Evolutionary conservation across 345 rosid species (phyloP), one percentile per base, ranked within the genome.

Genomic region (Populus ilicifolia): DNA sequence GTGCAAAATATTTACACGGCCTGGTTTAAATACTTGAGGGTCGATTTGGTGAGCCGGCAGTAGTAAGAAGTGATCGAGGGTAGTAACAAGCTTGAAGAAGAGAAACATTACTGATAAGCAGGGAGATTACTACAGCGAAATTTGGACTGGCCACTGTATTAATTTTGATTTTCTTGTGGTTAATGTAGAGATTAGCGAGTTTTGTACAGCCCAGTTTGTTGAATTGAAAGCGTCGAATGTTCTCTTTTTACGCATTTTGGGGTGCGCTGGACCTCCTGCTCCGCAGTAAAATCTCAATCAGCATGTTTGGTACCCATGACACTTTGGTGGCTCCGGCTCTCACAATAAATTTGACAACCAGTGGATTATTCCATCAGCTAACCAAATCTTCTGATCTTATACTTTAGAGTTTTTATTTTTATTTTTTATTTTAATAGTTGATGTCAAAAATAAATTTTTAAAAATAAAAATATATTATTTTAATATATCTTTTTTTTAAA

Each of bases 121-220:
- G 23, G 75, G 76, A 65, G 80, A 14, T 64, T 16, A 65, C 36
- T n/a, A 21, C 75, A 66, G 11, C 18, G 67, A 67, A 36, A 16
- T 21, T 36, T 46, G 20, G 33, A 43, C 27, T 8, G 63, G 66
- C 33, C 5, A 48, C 27, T 33, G 20, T 71, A 0, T 20, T 52
- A 70, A 43, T 48, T 48, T 71, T 30, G 17, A 13, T 30, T 8
- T 18, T 50, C 63, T 50, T n/a, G 14, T 12, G 6, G 3, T 48
- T 1, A 20, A 48, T 27, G 36, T 27, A 27, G 73, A 16, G 23
- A 25, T 2, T 2, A 46, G 16, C 27, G 59, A 21, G 10, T 25
- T 27, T 20, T 27, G 36, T 23, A 5, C 10, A 14, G 72, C 14
- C 44, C 65, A 23, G 36, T 13, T 75, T 17, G 33, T 30, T 17